phyloP scores from a whole-genome alignment of 2,329 filamentous ascomycete genomes.

The Microdochium nivale region DNA sequence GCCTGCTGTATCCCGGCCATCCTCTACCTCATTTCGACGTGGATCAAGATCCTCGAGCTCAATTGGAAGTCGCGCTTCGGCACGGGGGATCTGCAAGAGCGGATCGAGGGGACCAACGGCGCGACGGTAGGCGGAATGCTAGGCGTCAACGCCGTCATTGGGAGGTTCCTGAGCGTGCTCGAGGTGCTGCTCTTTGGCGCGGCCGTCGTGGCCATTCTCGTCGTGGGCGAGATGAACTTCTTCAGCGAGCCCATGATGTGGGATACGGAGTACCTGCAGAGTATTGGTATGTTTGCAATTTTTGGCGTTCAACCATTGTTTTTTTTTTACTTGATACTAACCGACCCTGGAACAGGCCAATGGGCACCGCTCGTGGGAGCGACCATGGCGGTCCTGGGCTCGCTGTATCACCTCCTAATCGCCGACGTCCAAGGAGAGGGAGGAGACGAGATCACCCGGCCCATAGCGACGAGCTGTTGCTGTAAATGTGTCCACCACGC shows the following conservation, averaged over 20 bases:
- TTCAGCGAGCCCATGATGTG: constrained; percentile 46
- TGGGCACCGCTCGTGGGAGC: constrained; percentile 54
- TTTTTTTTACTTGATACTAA: no score
- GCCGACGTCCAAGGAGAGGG: constrained; percentile 17
- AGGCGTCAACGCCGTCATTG: constrained; percentile 44
- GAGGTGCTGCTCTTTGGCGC: constrained; percentile 51
- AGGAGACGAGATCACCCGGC: constrained; percentile 7
- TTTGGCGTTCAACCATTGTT: constrained; percentile 25
- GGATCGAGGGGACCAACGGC: constrained; percentile 44
- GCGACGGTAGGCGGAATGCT: constrained; percentile 43
- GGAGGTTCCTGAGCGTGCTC: constrained; percentile 42
- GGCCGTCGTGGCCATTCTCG: constrained; percentile 49
- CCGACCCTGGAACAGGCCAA: constrained; percentile 42
- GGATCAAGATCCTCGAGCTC: constrained; percentile 54
- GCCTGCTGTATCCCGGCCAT: constrained; percentile 59
- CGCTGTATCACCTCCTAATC: constrained; percentile 44
- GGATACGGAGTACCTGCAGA: constrained; percentile 53
- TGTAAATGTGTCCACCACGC: constrained; percentile 15
- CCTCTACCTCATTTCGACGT: constrained; percentile 51
- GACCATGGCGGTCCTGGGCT: constrained; percentile 46
- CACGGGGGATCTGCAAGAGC: constrained; percentile 21
- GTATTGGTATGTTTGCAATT: constrained; percentile 39
- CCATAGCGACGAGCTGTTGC: constrained; percentile 4
- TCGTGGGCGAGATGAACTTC: constrained; percentile 57
- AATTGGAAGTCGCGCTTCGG: constrained; percentile 45